These are phyloP conservation scores for Cladosporium colombiae DNA, from an alignment of 2,329 filamentous ascomycete species.

Conservation along the genomic window DNA sequence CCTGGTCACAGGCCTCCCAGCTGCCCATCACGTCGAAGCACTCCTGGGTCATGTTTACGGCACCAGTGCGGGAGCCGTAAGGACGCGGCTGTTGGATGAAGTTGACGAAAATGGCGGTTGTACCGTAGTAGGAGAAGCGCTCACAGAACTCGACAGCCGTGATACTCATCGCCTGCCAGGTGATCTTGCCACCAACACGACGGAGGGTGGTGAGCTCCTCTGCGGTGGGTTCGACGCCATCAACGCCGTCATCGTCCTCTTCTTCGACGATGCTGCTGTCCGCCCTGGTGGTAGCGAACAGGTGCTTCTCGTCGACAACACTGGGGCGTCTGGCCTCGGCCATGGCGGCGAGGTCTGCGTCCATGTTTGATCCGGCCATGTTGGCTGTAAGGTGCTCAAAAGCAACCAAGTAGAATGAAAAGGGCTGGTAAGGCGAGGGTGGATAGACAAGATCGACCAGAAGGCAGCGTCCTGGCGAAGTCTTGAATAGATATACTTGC, in stretches of 20 bases:
- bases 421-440: background rate
- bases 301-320: slow-evolving; percentile 21
- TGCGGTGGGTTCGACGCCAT: slow-evolving; percentile 39
- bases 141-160: slow-evolving; percentile 53
- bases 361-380: slow-evolving; percentile 14
- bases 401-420: background rate
- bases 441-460: slow-evolving; percentile 8
- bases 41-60: slow-evolving; percentile 38
- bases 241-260: slow-evolving; percentile 19
- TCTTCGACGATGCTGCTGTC: slow-evolving; percentile 19
- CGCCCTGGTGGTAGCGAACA: slow-evolving; percentile 19
- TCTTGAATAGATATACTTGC: slow-evolving; percentile 14
- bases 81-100: slow-evolving; percentile 44
- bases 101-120: slow-evolving; percentile 52
- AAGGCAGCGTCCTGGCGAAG: background rate
- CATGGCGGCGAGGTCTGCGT: slow-evolving; percentile 24
- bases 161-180: slow-evolving; percentile 49
- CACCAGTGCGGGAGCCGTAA: slow-evolving; percentile 40
- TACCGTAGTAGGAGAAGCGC: slow-evolving; percentile 47
- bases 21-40: slow-evolving; percentile 39
- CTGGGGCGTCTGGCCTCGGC: slow-evolving; percentile 30
- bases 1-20: slow-evolving; percentile 33
- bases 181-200: slow-evolving; percentile 48
- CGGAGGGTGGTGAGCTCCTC: slow-evolving; percentile 47
- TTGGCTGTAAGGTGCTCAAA: slow-evolving; percentile 12